Evolutionary conservation across 345 rosid genomes (phyloP), one percentile per base, ranked within the genome.

Genomic region (Cardamine chenopodiifolia): DNA sequence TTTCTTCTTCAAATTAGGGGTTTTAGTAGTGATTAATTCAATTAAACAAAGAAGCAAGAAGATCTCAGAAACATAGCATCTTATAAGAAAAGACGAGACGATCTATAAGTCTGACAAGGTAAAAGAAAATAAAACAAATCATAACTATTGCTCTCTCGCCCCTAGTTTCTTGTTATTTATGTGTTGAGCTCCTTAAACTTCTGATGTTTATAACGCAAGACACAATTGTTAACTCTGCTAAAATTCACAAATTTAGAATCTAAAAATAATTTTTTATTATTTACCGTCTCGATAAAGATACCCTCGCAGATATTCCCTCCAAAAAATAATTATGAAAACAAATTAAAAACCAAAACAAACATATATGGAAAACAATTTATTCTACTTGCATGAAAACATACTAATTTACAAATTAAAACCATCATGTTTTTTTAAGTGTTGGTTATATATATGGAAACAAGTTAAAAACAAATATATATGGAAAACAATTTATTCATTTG

Each of bases 71-170:
- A 44, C 48, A 44, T 19, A 44, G 19, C 19, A n/a, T 44, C 48
- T 44, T 44, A 44, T 44, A 44, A 50, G 56, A 50, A 50, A 42
- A 55, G 50, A 39, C 31, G 55, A 49, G 67, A 60, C 18, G 49
- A 71, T 60, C 49, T 48, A 60, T 34, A 20, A 22, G 37, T 60
- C 68, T 49, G 68, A 61, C 39, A 34, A 35, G 17, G 29, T 19
- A 6, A 12, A 39, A 2, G 8, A 13, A 29, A 47, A 11, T 5
- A 5, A 26, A 45, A 25, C 19, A n/a, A 47, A 20, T 44, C 20
- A 23, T 14, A 22, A 34, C 47, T 52, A 15, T 44, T 29, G 6
- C 6, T 72, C 29, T 26, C n/a, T 50, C 14, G 14, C 14, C 75
- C 50, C 29, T 71, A 23, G 0, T 20, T 71, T 71, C 12, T 23